Conservation (phyloP, 2,329 filamentous ascomycete genomes). For the Curvularia lunata region DNA sequence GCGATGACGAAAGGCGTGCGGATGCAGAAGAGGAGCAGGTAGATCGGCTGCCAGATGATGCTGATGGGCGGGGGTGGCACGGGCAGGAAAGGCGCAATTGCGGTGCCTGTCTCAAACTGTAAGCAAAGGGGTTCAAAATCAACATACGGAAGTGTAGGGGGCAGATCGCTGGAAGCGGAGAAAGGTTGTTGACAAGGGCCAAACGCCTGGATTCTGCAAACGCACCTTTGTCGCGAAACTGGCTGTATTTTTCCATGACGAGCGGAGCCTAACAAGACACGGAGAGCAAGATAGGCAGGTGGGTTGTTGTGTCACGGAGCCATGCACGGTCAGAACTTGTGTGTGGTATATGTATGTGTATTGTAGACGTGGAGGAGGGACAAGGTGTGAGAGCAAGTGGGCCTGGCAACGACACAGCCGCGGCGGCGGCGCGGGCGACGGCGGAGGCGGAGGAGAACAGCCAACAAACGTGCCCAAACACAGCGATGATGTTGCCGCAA, state of each 20-base stretch:
- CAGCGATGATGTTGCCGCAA: not conserved
- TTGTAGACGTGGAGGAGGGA: not conserved
- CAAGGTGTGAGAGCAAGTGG: conserved; percentile 5
- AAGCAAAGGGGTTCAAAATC: conserved; percentile 9
- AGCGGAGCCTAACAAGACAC: conserved; percentile 4
- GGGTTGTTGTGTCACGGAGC: conserved; percentile 26
- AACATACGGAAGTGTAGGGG: not conserved
- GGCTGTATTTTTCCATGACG: conserved; percentile 90
- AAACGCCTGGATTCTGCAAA: not conserved
- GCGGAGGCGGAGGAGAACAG: not conserved
- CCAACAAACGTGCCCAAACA: not conserved
- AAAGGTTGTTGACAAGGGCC: not conserved
- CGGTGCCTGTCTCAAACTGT: conserved; percentile 70
- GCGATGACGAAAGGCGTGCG: conserved; percentile 79
- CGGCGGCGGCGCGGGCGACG: too few relatives aligned
- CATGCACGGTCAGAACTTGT: conserved; percentile 21
- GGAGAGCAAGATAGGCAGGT: conserved; percentile 1
- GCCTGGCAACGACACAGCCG: conserved; percentile 6
- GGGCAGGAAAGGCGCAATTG: conserved; percentile 94
- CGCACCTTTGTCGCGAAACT: conserved; percentile 86
- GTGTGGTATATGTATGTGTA: not conserved
- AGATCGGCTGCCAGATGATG: conserved; percentile 67
- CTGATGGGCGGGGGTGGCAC: conserved; percentile 69
- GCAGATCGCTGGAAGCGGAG: not conserved
- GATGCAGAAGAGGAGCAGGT: conserved; percentile 76